These are phyloP conservation scores for Paramarasmius palmivorus DNA, from an alignment of 1,284 basidiomycete genomes.

Conservation along the genomic window DNA sequence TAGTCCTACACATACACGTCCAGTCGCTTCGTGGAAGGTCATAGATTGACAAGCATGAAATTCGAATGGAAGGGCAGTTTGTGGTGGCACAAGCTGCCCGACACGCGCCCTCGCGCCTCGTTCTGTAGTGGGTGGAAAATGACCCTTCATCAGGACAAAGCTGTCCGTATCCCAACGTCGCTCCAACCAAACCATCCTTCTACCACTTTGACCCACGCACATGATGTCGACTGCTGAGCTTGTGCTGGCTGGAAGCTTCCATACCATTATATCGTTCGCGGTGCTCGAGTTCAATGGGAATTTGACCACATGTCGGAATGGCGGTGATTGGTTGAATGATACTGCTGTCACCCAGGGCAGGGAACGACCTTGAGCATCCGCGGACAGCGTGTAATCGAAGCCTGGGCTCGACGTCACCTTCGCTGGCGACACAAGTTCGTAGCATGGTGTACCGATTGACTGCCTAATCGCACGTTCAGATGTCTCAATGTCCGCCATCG, in stretches of 20 bases:
- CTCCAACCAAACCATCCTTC: constrained; percentile 52
- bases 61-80: constrained; percentile 49
- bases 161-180: constrained; percentile 50
- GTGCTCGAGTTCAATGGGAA: background rate
- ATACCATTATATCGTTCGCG: background rate
- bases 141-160: constrained; percentile 46
- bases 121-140: constrained; percentile 27
- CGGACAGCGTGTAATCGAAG: background rate
- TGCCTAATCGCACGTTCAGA: background rate
- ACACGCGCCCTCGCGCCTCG: constrained; percentile 24
- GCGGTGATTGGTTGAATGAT: constrained; percentile 5
- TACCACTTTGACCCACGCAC: constrained; percentile 46
- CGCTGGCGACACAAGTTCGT: background rate
- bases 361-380: background rate
- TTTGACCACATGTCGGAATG: background rate
- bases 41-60: constrained; percentile 42
- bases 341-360: background rate
- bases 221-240: constrained; percentile 41
- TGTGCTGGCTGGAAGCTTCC: constrained; percentile 25
- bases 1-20: constrained; percentile 47
- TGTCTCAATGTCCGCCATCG: background rate
- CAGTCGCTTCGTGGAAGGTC: constrained; percentile 51
- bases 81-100: constrained; percentile 36
- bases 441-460: background rate
- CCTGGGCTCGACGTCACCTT: background rate